Conservation (phyloP, 169 alveolate species). For the Cryptosporidium meleagridis region DNA sequence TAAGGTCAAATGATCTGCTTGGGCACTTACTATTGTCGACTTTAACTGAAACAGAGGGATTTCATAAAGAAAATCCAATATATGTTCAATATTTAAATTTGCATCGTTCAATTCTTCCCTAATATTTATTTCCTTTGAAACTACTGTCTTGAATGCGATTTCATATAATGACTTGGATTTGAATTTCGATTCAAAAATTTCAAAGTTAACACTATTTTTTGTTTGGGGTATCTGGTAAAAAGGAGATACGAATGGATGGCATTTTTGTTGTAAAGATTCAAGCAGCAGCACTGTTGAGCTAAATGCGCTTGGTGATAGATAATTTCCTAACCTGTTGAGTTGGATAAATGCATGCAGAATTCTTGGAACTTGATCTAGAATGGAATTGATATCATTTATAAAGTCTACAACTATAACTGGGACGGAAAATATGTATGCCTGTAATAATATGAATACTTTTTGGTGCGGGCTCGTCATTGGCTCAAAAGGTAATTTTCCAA, state of each 20-base stretch:
- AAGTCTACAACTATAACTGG: conserved; percentile 90
- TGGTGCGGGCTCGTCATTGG: conserved; percentile 88
- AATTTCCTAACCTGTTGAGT: conserved; percentile 59
- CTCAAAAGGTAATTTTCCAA: conserved; percentile 88
- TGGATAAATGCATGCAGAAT: conserved; percentile 87
- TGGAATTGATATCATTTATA: conserved; percentile 87
- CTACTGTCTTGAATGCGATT: background rate
- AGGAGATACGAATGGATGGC: conserved; percentile 68
- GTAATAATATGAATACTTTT: conserved; percentile 91
- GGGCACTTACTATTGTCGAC: background rate
- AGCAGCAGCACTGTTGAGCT: conserved; percentile 73
- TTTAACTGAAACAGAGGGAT: conserved; percentile 36
- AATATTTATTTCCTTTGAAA: conserved; percentile 17
- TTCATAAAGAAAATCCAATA: background rate
- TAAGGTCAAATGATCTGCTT: background rate
- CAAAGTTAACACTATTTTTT: background rate
- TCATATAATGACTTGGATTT: conserved; percentile 12
- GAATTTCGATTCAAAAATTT: background rate
- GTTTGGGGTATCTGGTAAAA: conserved; percentile 32
- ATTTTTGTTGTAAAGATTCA: conserved; percentile 76
- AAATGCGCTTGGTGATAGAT: conserved; percentile 66
- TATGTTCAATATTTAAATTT: background rate
- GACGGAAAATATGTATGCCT: conserved; percentile 78
- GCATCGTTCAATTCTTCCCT: background rate
- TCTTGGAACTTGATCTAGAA: conserved; percentile 88